A percentile compares a stretch with the other conserved stretches of the same genome.
Evolutionary conservation across 768 basidiomycete species (phyloP).

Genomic region (Neoboletus magnificus): DNA sequence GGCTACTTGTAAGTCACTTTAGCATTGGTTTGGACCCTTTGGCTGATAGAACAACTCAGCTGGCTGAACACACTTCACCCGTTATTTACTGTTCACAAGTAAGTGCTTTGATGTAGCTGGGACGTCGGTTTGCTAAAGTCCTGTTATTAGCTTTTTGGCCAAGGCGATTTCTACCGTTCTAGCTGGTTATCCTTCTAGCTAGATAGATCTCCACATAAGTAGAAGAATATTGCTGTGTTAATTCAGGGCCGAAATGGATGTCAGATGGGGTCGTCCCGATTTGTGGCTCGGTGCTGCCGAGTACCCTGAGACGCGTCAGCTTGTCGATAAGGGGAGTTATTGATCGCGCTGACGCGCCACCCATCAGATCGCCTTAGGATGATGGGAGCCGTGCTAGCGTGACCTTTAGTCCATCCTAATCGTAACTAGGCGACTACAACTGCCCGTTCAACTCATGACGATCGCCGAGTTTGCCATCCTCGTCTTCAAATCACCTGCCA

Average conservation of each 20-base stretch:
- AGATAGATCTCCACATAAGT: conserved; percentile 15
- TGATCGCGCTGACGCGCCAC: conserved; percentile 5
- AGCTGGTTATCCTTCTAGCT: conserved; percentile 28
- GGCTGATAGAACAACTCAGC: conserved; percentile 30
- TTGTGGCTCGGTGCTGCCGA: background rate
- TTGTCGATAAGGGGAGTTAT: background rate
- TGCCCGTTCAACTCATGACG: conserved; percentile 29
- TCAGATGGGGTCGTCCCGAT: background rate
- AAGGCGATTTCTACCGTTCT: conserved; percentile 47
- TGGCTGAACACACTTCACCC: conserved; percentile 64
- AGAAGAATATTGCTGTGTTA: background rate
- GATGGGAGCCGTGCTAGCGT: too few species aligned
- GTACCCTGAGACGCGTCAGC: background rate
- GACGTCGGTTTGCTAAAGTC: background rate
- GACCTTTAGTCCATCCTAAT: background rate
- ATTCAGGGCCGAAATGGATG: background rate
- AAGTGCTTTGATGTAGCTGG: conserved; percentile 18
- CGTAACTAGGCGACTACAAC: background rate
- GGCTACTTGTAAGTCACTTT: conserved; percentile 55
- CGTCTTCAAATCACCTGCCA: conserved; percentile 31
- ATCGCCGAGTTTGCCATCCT: conserved; percentile 45
- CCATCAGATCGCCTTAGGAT: background rate
- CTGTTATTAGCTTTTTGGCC: conserved; percentile 43
- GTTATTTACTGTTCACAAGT: conserved; percentile 62
- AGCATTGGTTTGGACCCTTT: background rate